Percentiles rank a stretch among this genome's conserved stretches.
Conservation (phyloP, 495 filamentous ascomycete species). For the Penicillium bialowiezense region DNA sequence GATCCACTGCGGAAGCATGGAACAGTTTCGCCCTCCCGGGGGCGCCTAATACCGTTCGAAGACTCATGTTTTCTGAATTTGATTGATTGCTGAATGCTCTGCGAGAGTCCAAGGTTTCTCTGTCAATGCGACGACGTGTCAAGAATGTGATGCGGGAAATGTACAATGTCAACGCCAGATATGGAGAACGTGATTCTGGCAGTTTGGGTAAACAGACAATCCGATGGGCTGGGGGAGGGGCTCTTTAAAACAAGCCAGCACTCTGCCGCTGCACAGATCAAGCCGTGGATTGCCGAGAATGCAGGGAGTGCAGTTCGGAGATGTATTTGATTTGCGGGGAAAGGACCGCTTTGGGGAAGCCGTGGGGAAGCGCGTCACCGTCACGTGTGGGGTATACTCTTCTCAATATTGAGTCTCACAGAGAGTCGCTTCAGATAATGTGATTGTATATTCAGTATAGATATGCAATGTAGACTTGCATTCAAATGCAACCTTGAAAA, state of each 20-base stretch:
- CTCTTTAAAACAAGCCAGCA: constrained; percentile 1
- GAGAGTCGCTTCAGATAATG: too few relatives aligned
- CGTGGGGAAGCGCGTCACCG: constrained; percentile 7
- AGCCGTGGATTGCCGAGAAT: constrained; percentile 23
- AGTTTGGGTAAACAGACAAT: neutral
- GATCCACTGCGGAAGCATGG: constrained; percentile 9
- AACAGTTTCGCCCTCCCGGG: constrained; percentile 18
- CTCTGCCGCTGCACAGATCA: constrained; percentile 1
- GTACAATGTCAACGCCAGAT: neutral
- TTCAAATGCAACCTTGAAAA: neutral
- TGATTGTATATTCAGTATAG: neutral
- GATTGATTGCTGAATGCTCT: neutral
- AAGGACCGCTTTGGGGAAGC: constrained; percentile 2
- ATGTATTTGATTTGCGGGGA: constrained; percentile 7
- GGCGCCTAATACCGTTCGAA: constrained; percentile 11
- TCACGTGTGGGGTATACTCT: constrained; percentile 7
- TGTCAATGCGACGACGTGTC: neutral
- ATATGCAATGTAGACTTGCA: neutral
- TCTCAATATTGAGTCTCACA: too few relatives aligned
- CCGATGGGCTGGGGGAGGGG: neutral
- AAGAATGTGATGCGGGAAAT: neutral
- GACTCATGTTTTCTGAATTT: constrained; percentile 13
- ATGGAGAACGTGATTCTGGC: too few relatives aligned
- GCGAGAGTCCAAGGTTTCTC: neutral
- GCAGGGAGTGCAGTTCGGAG: neutral